Evolutionary conservation across 176 grass and related monocot genomes (phyloP), one percentile per base, ranked within the genome.

Genomic region (Aechmea fasciata): DNA sequence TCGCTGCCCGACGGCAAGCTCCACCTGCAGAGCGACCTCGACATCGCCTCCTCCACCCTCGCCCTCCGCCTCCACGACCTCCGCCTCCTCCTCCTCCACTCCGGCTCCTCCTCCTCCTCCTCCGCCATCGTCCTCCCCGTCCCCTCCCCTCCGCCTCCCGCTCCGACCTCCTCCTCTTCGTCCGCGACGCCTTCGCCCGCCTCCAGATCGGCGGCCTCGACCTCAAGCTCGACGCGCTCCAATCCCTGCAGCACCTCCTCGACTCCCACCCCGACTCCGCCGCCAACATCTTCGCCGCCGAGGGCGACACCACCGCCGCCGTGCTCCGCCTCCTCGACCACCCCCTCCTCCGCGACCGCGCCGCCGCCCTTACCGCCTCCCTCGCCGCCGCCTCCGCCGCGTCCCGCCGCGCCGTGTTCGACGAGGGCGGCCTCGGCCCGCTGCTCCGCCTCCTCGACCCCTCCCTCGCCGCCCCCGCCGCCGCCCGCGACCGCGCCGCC

Each of bases 241-340:
- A 73, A 8, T 90, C 87, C 41, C 83, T 96, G 25, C 81, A 90
- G 13, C 76, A 90, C 2, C 49, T 96, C 80, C 84, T 96, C n/a
- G 50, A 59, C 0, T 47, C 74, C 63, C 84, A 85, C 68, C 19
- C 76, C 1, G 10, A 71, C 55, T 84, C 84, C 68, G 24, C 76
- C 1, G 10, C 69, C 10, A 85, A 90, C 55, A 50, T 85, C 65
- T 69, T 96, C 10, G 82, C 81, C 12, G 15, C 51, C 3, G 91
- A 96, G 13, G 87, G 81, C 22, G 87, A 87, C 51, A 75, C 90
- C 10, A 73, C 81, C 0, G 69, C 73, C 17, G 83, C 73, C 17
- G 83, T 96, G 17, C 87, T 96, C 52, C 84, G 91, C 63, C 77
- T 96, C 66, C 87, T 96, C 73, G 91, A 96, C n/a, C 87, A 90